Conservation (phyloP, 805 yeast genomes). For the Kluyveromyces nonfermentans region DNA sequence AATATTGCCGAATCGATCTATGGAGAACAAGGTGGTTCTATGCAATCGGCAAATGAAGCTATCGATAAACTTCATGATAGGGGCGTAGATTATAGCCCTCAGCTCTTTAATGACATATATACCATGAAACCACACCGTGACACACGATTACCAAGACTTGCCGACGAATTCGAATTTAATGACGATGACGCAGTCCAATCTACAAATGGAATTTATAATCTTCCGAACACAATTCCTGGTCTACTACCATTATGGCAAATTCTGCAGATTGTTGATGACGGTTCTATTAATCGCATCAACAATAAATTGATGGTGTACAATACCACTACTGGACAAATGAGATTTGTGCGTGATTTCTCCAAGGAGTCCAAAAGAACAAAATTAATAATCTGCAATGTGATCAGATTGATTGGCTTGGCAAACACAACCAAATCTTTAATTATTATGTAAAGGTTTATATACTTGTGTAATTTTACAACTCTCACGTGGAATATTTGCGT, state of each 20-base stretch:
- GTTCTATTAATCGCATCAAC: conserved; percentile 18
- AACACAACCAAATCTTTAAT: conserved; percentile 25
- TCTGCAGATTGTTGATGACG: conserved; percentile 27
- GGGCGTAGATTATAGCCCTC: conserved; percentile 16
- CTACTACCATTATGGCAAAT: conserved; percentile 40
- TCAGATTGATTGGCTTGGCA: conserved; percentile 37
- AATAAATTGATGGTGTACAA: conserved; percentile 18
- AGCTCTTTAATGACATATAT: conserved; percentile 8
- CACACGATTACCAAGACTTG: conserved; percentile 2
- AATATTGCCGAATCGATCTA: conserved; percentile 33
- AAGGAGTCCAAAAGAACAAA: conserved; percentile 17
- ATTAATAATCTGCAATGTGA: conserved; percentile 31
- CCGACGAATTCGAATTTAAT: conserved; percentile 8
- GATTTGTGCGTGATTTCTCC: conserved; percentile 17
- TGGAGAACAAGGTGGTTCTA: conserved; percentile 29
- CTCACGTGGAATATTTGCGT: background rate
- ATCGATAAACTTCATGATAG: conserved; percentile 11
- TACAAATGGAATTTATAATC: conserved; percentile 7
- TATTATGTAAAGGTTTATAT: conserved; percentile 10
- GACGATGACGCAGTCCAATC: conserved; percentile 9
- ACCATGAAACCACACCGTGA: conserved; percentile 4
- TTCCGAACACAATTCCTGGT: conserved; percentile 44
- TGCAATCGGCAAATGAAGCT: conserved; percentile 12
- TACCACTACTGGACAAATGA: conserved; percentile 17
- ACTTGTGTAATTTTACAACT: background rate